These are phyloP conservation scores for Canariomyces notabilis DNA, from an alignment of 2,329 filamentous ascomycete species.

Conservation along the genomic window DNA sequence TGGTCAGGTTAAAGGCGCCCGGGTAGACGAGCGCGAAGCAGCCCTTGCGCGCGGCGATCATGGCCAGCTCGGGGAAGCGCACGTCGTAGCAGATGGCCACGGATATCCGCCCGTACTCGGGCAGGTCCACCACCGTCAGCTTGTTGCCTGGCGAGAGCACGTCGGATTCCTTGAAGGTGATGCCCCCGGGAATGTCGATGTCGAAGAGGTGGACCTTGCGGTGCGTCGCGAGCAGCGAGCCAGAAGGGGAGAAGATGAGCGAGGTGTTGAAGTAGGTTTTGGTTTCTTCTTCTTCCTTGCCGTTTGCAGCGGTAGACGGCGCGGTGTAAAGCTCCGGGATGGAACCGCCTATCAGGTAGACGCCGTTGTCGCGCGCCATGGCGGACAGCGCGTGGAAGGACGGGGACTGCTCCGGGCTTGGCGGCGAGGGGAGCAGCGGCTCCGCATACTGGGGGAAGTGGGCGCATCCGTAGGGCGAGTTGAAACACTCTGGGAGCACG, in stretches of 20 bases:
- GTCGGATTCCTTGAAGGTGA: constrained; percentile 85
- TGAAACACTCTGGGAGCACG: constrained; percentile 97
- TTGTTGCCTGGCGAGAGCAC: constrained; percentile 81
- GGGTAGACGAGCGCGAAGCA: constrained; percentile 87
- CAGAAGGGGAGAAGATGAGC: constrained; percentile 73
- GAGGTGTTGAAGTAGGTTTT: constrained; percentile 93
- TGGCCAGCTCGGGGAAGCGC: constrained; percentile 90
- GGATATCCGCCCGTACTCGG: constrained; percentile 81
- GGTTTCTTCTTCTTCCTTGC: constrained; percentile 47
- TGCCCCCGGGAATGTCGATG: constrained; percentile 94
- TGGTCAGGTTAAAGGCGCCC: constrained; percentile 95
- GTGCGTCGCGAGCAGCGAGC: constrained; percentile 78
- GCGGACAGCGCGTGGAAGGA: constrained; percentile 79
- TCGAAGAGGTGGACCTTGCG: constrained; percentile 96
- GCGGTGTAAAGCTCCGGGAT: constrained; percentile 66
- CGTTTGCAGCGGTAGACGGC: constrained; percentile 33
- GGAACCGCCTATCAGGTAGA: constrained; percentile 84
- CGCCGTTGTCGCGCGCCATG: constrained; percentile 71
- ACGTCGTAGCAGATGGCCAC: constrained; percentile 97
- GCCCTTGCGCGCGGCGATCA: constrained; percentile 78
- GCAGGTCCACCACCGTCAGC: constrained; percentile 78
- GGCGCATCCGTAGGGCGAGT: constrained; percentile 88
- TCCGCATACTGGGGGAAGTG: constrained; percentile 93
- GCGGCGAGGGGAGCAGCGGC: constrained; percentile 71
- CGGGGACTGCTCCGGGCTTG: constrained; percentile 64